phyloP scores from a whole-genome alignment of 495 filamentous ascomycete genomes.

The Xylaria cubensis region DNA sequence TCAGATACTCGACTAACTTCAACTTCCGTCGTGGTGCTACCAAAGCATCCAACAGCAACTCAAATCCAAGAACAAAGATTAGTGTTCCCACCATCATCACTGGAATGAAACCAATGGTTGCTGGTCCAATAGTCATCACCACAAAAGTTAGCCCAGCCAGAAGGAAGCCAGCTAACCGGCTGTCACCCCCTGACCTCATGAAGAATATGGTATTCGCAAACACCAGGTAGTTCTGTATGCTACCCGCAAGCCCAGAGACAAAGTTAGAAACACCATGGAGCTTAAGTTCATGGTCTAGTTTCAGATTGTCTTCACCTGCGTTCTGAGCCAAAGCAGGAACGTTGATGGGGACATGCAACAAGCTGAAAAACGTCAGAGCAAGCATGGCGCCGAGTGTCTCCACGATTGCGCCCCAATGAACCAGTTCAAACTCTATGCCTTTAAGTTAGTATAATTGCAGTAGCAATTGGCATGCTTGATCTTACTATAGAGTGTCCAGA shows the following conservation, averaged over 20 bases:
- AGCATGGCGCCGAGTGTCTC: conserved; percentile 93
- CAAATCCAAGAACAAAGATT: conserved; percentile 93
- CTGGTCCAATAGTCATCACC: conserved; percentile 83
- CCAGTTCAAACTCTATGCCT: conserved; percentile 67
- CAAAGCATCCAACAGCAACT: conserved; percentile 84
- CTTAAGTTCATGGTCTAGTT: conserved; percentile 90
- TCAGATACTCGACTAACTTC: conserved; percentile 84
- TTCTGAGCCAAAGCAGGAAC: conserved; percentile 90
- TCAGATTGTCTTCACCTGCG: conserved; percentile 86
- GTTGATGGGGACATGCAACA: conserved; percentile 97
- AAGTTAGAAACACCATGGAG: conserved; percentile 93
- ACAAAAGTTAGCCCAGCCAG: conserved; percentile 80
- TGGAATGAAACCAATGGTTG: conserved; percentile 90
- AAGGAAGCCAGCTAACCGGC: conserved; percentile 83
- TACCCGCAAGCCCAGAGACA: conserved; percentile 81
- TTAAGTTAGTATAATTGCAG: conserved; percentile 34
- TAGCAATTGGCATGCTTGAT: not conserved
- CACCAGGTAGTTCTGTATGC: conserved; percentile 97
- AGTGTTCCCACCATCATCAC: conserved; percentile 95
- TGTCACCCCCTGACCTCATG: conserved; percentile 87
- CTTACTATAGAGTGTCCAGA: conserved; percentile 92
- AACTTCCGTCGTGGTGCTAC: conserved; percentile 88
- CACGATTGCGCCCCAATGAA: conserved; percentile 80
- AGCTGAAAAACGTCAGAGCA: conserved; percentile 94
- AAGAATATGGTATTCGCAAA: conserved; percentile 97